phyloP scores from a whole-genome alignment of 1,284 basidiomycete species.

The Trametes versicolor region DNA sequence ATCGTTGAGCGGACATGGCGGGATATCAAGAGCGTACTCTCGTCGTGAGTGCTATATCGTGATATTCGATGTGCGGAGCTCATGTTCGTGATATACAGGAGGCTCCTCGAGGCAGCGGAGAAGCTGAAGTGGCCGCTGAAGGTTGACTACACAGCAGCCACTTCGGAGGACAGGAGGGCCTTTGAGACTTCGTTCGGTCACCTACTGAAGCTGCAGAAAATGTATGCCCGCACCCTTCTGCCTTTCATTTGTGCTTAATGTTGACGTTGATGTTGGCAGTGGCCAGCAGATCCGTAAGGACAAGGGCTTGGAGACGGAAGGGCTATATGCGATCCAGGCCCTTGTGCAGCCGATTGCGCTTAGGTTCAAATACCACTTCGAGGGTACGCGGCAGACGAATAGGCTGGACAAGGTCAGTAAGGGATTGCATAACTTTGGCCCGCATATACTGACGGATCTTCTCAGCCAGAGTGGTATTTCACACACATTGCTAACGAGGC shows the following conservation, averaged over 20 bases:
- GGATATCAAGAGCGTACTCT: slow-evolving; percentile 73
- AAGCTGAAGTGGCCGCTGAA: slow-evolving; percentile 84
- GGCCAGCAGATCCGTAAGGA: slow-evolving; percentile 56
- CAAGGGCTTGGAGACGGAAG: slow-evolving; percentile 36
- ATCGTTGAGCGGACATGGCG: slow-evolving; percentile 78
- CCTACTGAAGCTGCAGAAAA: slow-evolving; percentile 78
- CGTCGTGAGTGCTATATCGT: slow-evolving; percentile 56
- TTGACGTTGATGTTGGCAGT: slow-evolving; percentile 44
- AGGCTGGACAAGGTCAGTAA: slow-evolving; percentile 87
- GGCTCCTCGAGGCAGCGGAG: slow-evolving; percentile 72
- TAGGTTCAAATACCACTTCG: slow-evolving; percentile 97
- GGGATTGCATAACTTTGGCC: background rate
- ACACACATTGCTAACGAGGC: slow-evolving; percentile 87
- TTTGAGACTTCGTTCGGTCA: slow-evolving; percentile 84
- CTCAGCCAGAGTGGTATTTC: slow-evolving; percentile 96
- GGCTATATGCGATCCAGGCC: slow-evolving; percentile 84
- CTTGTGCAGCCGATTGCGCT: slow-evolving; percentile 88
- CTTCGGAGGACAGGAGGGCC: slow-evolving; percentile 58
- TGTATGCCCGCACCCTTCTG: slow-evolving; percentile 59
- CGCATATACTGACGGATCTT: background rate
- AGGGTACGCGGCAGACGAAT: slow-evolving; percentile 88
- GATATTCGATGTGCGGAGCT: slow-evolving; percentile 4
- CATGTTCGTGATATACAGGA: slow-evolving; percentile 50
- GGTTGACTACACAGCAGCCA: slow-evolving; percentile 67
- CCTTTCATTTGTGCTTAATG: too few relatives aligned